Base-by-base conservation (phyloP, 1,284 basidiomycete species). In the Ceratobasidium sp. region DNA sequence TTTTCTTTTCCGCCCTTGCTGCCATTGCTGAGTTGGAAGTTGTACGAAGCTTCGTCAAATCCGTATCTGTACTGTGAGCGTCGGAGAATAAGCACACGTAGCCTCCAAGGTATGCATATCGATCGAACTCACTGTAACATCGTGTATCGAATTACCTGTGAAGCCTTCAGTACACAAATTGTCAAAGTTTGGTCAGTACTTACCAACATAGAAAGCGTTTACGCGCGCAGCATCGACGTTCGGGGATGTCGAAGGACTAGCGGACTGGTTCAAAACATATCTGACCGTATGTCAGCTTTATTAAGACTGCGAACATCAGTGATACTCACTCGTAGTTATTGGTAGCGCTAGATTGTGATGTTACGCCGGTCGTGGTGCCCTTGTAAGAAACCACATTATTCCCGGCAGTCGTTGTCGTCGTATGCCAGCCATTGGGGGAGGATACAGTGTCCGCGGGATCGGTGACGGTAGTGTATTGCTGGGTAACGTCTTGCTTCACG, bases 401-500 rank as follows among this genome's bases (percentile, higher is more conserved):
- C 23, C 74, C 70, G 14, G 45, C 21, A 46, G 71, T 72, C 0
- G 6, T 21, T 5, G 53, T 70, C 3, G 55, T 58, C 4, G 55
- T 64, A 23, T 74, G 74, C 74, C 74, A 75, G 16, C 73, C 73
- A 41, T 55, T 64, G 10, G 74, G 74, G n/a, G 73, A 75, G 12
- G 74, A 67, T n/a, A 21, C 57, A 9, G 36, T 52, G 41, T 75
- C 74, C 6, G 62, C 72, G 16, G 69, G 74, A 34, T 74, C 64
- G 16, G 50, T 61, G 8, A 71, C 43, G 21, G 69, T 65, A 10
- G 23, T 32, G 46, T 61, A 73, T 1, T 65, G 57, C 6, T 50
- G 21, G 1, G 55, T 61, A 21, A 36, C 26, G n/a, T 73, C 77
- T 71, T 83, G 78, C 73, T 83, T 81, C 14, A 74, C 76, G 67